These are phyloP conservation scores for Phycomyces blakesleeanus DNA, from an alignment of 192 early-diverging fungal species.

Conservation along the genomic window DNA sequence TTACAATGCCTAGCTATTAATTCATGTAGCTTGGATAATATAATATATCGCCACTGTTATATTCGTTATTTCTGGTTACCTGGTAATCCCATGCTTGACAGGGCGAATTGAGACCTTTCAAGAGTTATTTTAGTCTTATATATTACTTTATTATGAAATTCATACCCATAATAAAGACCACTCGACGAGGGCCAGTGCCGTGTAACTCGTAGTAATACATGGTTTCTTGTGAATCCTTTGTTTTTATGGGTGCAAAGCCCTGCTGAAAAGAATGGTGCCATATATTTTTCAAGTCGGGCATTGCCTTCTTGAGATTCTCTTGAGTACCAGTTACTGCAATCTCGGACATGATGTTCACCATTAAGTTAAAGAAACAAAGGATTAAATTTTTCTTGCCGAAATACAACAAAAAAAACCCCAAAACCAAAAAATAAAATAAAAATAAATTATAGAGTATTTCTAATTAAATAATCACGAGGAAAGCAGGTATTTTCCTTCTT, in stretches of 20 bases:
- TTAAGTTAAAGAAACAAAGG: neutral
- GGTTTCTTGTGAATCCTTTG: conserved; percentile 36
- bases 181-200: conserved; percentile 58
- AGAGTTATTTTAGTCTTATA: neutral
- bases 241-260: conserved; percentile 34
- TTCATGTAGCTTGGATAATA: too few species aligned
- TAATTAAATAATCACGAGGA: too few species aligned
- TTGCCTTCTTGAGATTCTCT: neutral
- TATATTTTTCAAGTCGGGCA: neutral
- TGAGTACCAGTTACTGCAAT: neutral
- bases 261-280: conserved; percentile 17
- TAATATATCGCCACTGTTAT: neutral
- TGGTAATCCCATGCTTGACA: conserved; percentile 47
- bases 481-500: too few species aligned
- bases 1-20: too few species aligned
- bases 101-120: conserved; percentile 19
- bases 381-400: neutral
- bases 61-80: too few species aligned
- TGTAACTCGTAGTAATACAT: conserved; percentile 73
- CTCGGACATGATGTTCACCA: neutral
- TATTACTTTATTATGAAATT: neutral
- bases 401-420: too few species aligned
- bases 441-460: too few species aligned
- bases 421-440: too few species aligned
- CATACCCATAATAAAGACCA: conserved; percentile 71